Percentiles rank a stretch among this genome's conserved stretches.
Evolutionary conservation across 2,329 filamentous ascomycete species (phyloP).

Genomic region (Exophiala viscosa): DNA sequence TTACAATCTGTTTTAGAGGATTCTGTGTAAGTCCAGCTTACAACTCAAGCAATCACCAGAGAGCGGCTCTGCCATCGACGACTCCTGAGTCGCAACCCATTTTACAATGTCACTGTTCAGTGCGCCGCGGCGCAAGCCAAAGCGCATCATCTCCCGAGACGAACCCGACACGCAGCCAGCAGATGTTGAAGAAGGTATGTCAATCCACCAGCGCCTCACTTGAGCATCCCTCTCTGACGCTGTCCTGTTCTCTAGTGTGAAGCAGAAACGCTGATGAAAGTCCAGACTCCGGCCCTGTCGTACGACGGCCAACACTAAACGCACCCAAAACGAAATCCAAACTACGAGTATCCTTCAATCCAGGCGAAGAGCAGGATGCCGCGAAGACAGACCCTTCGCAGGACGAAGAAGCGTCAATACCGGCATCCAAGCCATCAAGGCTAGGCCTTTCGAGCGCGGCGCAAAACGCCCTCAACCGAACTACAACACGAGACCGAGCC

Average conservation of each 20-base stretch:
- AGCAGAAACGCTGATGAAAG: slow-evolving; percentile 31
- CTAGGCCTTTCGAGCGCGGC: slow-evolving; percentile 17
- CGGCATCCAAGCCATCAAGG: slow-evolving; percentile 11
- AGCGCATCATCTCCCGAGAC: slow-evolving; percentile 60
- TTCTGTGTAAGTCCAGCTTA: too few relatives aligned
- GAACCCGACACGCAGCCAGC: slow-evolving; percentile 60
- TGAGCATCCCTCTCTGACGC: slow-evolving; percentile 8
- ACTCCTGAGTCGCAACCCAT: slow-evolving; percentile 28
- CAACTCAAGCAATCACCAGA: too few relatives aligned
- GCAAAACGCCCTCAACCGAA: slow-evolving; percentile 1
- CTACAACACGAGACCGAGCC: slow-evolving; percentile 9
- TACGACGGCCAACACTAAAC: slow-evolving; percentile 50
- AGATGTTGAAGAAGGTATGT: slow-evolving; percentile 55
- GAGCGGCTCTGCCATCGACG: too few relatives aligned
- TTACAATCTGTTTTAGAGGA: too few relatives aligned
- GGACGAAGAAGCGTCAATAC: background rate
- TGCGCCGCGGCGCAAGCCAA: slow-evolving; percentile 50
- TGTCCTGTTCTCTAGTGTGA: slow-evolving; percentile 12
- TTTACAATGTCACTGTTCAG: slow-evolving; percentile 54
- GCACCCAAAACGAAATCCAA: slow-evolving; percentile 68
- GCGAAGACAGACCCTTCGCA: slow-evolving; percentile 30
- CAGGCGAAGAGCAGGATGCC: slow-evolving; percentile 52
- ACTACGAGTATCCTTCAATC: slow-evolving; percentile 73
- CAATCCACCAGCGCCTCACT: background rate
- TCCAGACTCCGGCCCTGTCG: slow-evolving; percentile 45